Evolutionary conservation across 257 asterid species (phyloP), one percentile per base, ranked within the genome.

Genomic region (Nicotiana tabacum): DNA sequence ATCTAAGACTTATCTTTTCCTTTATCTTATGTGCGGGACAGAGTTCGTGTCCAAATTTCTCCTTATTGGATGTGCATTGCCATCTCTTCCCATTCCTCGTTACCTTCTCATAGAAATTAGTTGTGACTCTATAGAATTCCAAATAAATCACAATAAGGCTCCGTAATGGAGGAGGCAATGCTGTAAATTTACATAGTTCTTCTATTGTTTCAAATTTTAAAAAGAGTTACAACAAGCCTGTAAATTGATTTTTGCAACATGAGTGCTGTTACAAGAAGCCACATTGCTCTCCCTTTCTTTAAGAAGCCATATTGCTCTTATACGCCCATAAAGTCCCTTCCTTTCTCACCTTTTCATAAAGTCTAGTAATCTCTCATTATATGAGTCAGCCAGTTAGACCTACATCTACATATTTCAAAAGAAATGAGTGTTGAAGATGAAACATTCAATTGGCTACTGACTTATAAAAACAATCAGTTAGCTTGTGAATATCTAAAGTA

Each of bases 1-100:
- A 80, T 27, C 62, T 27, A 48, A 48, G 55, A 74, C 79, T 35
- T 86, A 84, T 57, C 32, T 74, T 65, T 57, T 65, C 48, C 69
- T 17, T 32, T 35, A 21, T 48, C 57, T 43, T 68, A n/a, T 80
- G 66, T 65, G 66, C 82, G 57, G 6, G 6, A 18, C 55, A 48
- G 62, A 48, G 24, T 24, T 74, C 61, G 51, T 46, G 18, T 13
- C 62, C 79, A 74, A 48, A 69, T 37, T 68, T 35, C 77, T 68
- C 77, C 55, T 68, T 68, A 35, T 35, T 18, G 56, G 77, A 68
- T 67, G 77, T 67, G 77, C 43, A 35, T 69, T 69, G 77, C 18
- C 33, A n/a, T 37, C 57, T 33, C 77, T 9, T 37, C 32, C 32
- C 29, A 37, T 69, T 37, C 77, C 57, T 37, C 32, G n/a, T 69